Evolutionary conservation across 148 eudicot species (phyloP), one percentile per base, ranked within the genome.

Genomic region (Fallopia convolvulus): DNA sequence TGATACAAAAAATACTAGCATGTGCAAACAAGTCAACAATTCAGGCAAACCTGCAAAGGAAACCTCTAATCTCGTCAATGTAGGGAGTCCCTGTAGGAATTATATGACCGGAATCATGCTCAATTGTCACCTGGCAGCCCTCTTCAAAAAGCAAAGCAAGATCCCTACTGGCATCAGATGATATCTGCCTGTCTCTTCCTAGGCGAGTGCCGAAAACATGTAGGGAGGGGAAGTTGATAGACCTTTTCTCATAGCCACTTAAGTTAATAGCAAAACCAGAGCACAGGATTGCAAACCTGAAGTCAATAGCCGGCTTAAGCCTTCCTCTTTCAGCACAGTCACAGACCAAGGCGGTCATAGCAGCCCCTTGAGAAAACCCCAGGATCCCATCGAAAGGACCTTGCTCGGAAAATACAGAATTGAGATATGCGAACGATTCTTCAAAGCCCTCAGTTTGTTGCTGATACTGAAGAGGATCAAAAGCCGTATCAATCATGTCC

Each of bases 361-460:
- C 97, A 52, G 99, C 97, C 66, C 99, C 99, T 85, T 95, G 99
- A 53, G 99, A 95, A 85, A 95, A 95, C 80, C 99, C 99, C 81
- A 95, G 82, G n/a, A 95, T 84, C 74, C 99, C 99, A 76, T 95
- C 97, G 78, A 95, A 91, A 0, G 97, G 99, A 56, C 99, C 99
- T 13, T 74, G 58, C 79, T 82, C 72, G 21, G 87, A 82, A 68
- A 84, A 82, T 20, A 90, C 72, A 3, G 81, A 80, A 53, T 86
- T 87, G 72, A 95, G 49, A 80, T 88, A 88, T 18, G 86, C 83
- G 32, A 92, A 72, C 50, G 99, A 92, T 72, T 81, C 77, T 23
- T 87, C 85, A 76, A 90, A 88, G 18, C 99, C 99, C 66, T 84
- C 89, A 1, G 93, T 92, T 83, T 95, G 99, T 40, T 91, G 88